Percentiles rank a stretch among this genome's conserved stretches.
Evolutionary conservation across 2,329 filamentous ascomycete species (phyloP).

Genomic region (Aureobasidium sp.): DNA sequence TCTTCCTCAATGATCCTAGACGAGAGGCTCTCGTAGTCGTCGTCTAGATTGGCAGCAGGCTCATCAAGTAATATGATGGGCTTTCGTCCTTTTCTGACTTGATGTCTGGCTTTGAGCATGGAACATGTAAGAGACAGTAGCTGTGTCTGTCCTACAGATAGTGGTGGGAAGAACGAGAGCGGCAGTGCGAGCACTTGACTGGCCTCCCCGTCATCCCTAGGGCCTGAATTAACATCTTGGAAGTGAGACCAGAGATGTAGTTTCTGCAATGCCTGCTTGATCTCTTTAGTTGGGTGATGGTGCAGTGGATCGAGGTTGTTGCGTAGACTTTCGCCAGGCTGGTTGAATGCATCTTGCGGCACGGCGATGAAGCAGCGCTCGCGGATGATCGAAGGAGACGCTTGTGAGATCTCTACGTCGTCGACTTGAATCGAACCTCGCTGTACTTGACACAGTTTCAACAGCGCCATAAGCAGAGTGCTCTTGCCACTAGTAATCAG

Average conservation of each 20-base stretch:
- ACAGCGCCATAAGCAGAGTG: constrained; percentile 39
- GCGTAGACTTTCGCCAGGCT: constrained; percentile 37
- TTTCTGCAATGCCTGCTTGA: constrained; percentile 35
- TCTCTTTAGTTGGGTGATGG: constrained; percentile 28
- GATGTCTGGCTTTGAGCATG: constrained; percentile 27
- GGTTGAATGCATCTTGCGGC: constrained; percentile 44
- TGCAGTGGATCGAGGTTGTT: constrained; percentile 39
- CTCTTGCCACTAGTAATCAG: constrained; percentile 38
- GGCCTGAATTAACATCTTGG: constrained; percentile 22
- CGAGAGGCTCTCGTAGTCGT: background rate
- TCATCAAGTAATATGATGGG: constrained; percentile 32
- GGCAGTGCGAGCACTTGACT: constrained; percentile 16
- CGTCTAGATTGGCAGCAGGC: constrained; percentile 14
- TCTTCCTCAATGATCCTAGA: constrained; percentile 16
- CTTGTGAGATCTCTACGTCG: constrained; percentile 35
- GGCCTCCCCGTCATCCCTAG: constrained; percentile 26
- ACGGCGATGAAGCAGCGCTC: constrained; percentile 32
- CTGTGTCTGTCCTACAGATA: constrained; percentile 42
- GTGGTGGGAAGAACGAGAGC: constrained; percentile 10
- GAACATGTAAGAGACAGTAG: constrained; percentile 41
- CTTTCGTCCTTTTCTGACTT: constrained; percentile 15
- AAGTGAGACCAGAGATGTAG: constrained; percentile 30
- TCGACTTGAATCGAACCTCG: constrained; percentile 40
- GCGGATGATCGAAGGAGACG: constrained; percentile 37
- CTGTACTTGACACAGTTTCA: constrained; percentile 40